Evolutionary conservation across 1,139 yeast species (phyloP).

Genomic region (Yamadazyma dendronema): DNA sequence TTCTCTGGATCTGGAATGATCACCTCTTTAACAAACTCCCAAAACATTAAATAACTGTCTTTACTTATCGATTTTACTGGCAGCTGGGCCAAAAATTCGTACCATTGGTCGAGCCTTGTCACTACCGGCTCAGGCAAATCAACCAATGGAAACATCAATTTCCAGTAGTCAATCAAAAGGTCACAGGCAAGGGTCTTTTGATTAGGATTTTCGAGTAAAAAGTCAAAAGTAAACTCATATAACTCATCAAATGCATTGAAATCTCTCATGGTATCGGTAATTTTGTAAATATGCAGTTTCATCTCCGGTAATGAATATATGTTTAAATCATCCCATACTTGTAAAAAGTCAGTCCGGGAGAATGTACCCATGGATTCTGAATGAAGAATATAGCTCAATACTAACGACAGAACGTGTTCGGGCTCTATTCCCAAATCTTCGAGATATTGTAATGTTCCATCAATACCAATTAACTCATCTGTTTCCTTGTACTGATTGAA

Average conservation of each 20-base stretch:
- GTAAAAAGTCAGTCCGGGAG: slow-evolving; percentile 44
- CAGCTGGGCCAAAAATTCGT: slow-evolving; percentile 35
- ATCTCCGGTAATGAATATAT: slow-evolving; percentile 46
- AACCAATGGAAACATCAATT: slow-evolving; percentile 47
- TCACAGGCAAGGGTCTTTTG: slow-evolving; percentile 61
- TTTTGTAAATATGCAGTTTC: slow-evolving; percentile 43
- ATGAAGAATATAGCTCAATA: slow-evolving; percentile 65
- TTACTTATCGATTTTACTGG: slow-evolving; percentile 45
- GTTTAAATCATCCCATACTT: slow-evolving; percentile 50
- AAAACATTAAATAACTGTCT: slow-evolving; percentile 87
- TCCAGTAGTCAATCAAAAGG: slow-evolving; percentile 78
- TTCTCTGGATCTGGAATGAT: slow-evolving; percentile 44
- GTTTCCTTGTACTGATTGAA: slow-evolving; percentile 34
- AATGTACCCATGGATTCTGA: slow-evolving; percentile 70
- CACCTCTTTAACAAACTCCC: slow-evolving; percentile 59
- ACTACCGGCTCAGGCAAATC: slow-evolving; percentile 14
- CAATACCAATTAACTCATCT: slow-evolving; percentile 49
- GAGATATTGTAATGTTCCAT: slow-evolving; percentile 71
- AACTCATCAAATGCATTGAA: slow-evolving; percentile 25
- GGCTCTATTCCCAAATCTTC: slow-evolving; percentile 67
- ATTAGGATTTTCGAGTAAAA: slow-evolving; percentile 56
- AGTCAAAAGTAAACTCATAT: slow-evolving; percentile 70
- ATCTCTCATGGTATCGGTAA: slow-evolving; percentile 10
- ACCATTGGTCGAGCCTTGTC: slow-evolving; percentile 50
- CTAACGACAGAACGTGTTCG: slow-evolving; percentile 69